Base-by-base conservation (phyloP, 1,139 yeast genomes). In the Debaryomyces udenii region DNA sequence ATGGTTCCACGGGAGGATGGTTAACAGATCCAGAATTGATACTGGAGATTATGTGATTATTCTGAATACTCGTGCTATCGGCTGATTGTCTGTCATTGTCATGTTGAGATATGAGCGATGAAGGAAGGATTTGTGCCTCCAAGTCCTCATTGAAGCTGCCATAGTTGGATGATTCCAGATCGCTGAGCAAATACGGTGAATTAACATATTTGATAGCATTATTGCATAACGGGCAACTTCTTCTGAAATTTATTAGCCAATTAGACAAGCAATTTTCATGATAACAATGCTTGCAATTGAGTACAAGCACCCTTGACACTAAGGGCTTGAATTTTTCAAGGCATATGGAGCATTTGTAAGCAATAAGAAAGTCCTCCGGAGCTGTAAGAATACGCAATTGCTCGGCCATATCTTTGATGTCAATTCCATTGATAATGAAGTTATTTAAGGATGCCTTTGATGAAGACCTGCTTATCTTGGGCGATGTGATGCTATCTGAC, bases 161-260 rank as follows among this genome's bases (percentile, higher is more conserved):
- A 39, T 61, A 58, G 27, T 32, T 37, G 17, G 44, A 27, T n/a
- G 32, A 43, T 13, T 45, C 49, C 46, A 53, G 57, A 29, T 58
- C 57, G 27, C 57, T 58, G 50, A 59, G 57, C 40, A 63, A 45
- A 42, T 40, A 31, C 9, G 44, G 43, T 6, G 35, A 34, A 10
- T 40, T 37, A 11, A 26, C 22, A n/a, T 39, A 43, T n/a, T 44
- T 50, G 20, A 66, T 51, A 6, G 56, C 43, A 16, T 61, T 55
- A 48, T 72, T 72, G 49, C 78, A 73, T 47, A 73, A 62, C 0
- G 78, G 78, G 51, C 78, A 73, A 41, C 70, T 67, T 42, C 76
- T 54, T 37, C 62, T 60, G 52, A 72, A 73, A 50, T 72, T 70
- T 20, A 73, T 66, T 35, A 73, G 57, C 78, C 78, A 73, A 47